Evolutionary conservation across 2,329 filamentous ascomycete genomes (phyloP), one percentile per base, ranked within the genome.

Genomic region (Beauveria bassiana): DNA sequence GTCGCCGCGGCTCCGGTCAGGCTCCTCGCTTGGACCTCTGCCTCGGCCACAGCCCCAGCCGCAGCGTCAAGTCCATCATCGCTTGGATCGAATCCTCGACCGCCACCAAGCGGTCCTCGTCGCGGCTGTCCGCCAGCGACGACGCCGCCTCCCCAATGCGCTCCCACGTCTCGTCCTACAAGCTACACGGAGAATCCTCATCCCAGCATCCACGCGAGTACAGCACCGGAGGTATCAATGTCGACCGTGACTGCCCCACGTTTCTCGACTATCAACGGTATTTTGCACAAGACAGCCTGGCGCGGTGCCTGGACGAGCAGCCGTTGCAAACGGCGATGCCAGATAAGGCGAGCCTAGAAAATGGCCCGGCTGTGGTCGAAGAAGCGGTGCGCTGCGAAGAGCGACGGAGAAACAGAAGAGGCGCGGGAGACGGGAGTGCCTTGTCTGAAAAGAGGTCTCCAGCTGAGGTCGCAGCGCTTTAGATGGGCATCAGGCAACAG

Each of bases 241-340:
- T 68, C 26, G 71, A 72, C 45, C 69, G 71, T 3, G 69, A 73
- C 61, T 72, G 70, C 10, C 64, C 74, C 61, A 72, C 70, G 3
- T 61, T 72, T 20, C 65, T 74, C 14, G 68, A 70, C 47, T 74
- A 74, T 63, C 70, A 69, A 43, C 58, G 66, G 3, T 75, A 71
- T 61, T 73, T 72, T 56, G 67, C 66, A 1, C 68, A 69, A 47
- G 63, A 55, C n/a, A 70, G 72, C 1, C 63, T 75, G 16, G 67
- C 60, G 5, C 64, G 73, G 31, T 73, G 72, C 54, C 64, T 74
- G 1, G 72, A 73, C 47, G 60, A 61, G n/a, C 31, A 60, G n/a
- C 26, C 10, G 31, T 5, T 6, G 16, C 20, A 18, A 2, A 14
- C 20, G 3, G 8, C 16, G 26, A 9, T 20, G 12, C 9, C 40